Conservation (phyloP, 495 filamentous ascomycete species). For the Arthonia radiata region DNA sequence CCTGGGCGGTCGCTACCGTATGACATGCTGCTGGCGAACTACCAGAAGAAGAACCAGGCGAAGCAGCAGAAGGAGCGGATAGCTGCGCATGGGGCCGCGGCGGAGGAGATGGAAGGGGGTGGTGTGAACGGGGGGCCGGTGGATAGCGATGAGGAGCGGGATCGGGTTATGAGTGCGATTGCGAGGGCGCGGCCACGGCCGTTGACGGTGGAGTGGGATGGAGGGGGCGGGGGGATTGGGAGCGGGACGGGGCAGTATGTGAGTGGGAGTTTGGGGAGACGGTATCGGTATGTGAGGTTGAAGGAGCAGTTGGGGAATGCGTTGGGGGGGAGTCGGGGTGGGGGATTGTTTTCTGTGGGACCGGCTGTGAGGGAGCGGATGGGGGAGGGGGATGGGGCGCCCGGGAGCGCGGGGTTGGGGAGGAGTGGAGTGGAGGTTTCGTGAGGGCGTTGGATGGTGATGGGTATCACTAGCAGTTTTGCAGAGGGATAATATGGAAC, state of each 20-base stretch:
- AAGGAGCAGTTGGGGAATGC: constrained; percentile 73
- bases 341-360: constrained; percentile 8
- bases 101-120: neutral
- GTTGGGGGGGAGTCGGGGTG: constrained; percentile 15
- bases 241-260: too few relatives aligned
- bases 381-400: too few relatives aligned
- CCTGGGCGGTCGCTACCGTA: constrained; percentile 80
- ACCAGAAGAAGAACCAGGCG: constrained; percentile 98
- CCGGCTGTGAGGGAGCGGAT: too few relatives aligned
- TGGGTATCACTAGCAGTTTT: too few relatives aligned
- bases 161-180: constrained; percentile 66
- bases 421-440: too few relatives aligned
- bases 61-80: constrained; percentile 43
- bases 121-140: constrained; percentile 25
- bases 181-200: constrained; percentile 50
- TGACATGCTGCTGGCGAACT: constrained; percentile 75
- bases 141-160: constrained; percentile 82
- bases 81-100: neutral
- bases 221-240: too few relatives aligned
- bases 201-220: too few relatives aligned
- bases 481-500: too few relatives aligned
- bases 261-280: constrained; percentile 37
- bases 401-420: too few relatives aligned
- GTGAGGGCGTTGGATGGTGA: too few relatives aligned
- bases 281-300: constrained; percentile 64